These are phyloP conservation scores for Wilhelminamyces savonicus DNA, from an alignment of 805 yeast species.

Conservation along the genomic window DNA sequence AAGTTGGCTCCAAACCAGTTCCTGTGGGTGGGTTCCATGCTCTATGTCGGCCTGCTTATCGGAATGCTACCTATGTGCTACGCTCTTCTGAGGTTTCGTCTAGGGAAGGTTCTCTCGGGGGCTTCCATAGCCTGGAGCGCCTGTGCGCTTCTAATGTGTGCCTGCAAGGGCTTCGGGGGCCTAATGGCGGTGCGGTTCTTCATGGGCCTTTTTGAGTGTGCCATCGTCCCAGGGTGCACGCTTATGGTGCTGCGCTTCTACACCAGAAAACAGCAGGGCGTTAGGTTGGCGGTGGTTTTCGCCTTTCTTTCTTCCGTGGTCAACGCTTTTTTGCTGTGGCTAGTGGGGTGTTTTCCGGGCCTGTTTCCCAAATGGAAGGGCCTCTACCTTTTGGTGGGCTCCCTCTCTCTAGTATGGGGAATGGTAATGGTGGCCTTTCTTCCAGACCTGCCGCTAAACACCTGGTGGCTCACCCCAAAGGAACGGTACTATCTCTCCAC, in stretches of 20 bases:
- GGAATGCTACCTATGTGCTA: slow-evolving; percentile 14
- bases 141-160: slow-evolving; percentile 6
- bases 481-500: slow-evolving; percentile 8
- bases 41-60: slow-evolving; percentile 11
- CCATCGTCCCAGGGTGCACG: slow-evolving; percentile 13
- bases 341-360: slow-evolving; percentile 9
- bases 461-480: slow-evolving; percentile 10
- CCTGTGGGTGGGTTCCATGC: slow-evolving; percentile 13
- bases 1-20: slow-evolving; percentile 8
- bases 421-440: slow-evolving; percentile 5
- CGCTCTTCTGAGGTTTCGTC: slow-evolving; percentile 11
- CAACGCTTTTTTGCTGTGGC: slow-evolving; percentile 17
- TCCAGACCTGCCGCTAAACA: slow-evolving; percentile 14
- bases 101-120: slow-evolving; percentile 16
- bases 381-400: slow-evolving; percentile 1
- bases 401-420: slow-evolving; percentile 2
- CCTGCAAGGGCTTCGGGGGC: slow-evolving; percentile 8
- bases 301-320: slow-evolving; percentile 15
- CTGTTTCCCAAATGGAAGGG: slow-evolving; percentile 1
- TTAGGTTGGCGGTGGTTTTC: slow-evolving; percentile 11
- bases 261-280: slow-evolving; percentile 10
- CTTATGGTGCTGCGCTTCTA: slow-evolving; percentile 10
- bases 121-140: slow-evolving; percentile 13
- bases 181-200: slow-evolving; percentile 12
- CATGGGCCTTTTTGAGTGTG: slow-evolving; percentile 24